Conservation (phyloP, 371 early-diverging fungal species). For the Rhizomucor pusillus region DNA sequence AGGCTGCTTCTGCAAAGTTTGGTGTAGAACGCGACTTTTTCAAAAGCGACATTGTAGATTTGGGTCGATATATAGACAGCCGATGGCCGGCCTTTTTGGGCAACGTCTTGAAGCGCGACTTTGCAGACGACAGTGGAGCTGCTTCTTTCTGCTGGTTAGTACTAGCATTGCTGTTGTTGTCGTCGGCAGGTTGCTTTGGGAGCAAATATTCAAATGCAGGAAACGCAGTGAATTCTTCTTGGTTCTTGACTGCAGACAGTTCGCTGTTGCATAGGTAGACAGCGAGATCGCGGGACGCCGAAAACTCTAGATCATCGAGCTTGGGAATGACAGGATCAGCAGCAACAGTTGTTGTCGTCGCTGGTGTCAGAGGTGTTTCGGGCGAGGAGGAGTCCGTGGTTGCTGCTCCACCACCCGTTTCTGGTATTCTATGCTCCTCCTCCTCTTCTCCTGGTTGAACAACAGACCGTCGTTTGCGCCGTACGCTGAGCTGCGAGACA, state of each 20-base stretch:
- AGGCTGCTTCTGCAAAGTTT: neutral
- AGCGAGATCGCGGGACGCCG: slow-evolving; percentile 11
- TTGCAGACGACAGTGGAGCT: neutral
- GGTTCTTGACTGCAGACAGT: neutral
- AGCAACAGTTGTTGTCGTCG: slow-evolving; percentile 2
- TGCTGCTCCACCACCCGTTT: no score
- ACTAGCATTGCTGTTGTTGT: slow-evolving; percentile 1
- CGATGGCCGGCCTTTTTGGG: slow-evolving; percentile 5
- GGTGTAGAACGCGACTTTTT: neutral
- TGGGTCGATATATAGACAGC: slow-evolving; percentile 8
- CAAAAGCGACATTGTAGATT: neutral
- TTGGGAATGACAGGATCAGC: neutral
- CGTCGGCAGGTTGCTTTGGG: neutral
- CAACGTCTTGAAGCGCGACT: slow-evolving; percentile 2
- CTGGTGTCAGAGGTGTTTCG: neutral
- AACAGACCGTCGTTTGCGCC: neutral
- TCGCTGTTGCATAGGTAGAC: slow-evolving; percentile 4
- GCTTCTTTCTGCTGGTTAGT: no score
- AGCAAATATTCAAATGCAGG: slow-evolving; percentile 1
- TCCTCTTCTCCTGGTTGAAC: neutral
- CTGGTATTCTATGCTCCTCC: neutral
- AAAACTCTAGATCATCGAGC: slow-evolving; percentile 12
- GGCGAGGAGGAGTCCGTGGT: no score
- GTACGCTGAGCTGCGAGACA: slow-evolving; percentile 5
- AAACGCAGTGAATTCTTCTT: neutral